A percentile compares a stretch with the other conserved stretches of the same genome.
Evolutionary conservation across 2,329 filamentous ascomycete genomes (phyloP).

Genomic region (Venturia aucupariae): DNA sequence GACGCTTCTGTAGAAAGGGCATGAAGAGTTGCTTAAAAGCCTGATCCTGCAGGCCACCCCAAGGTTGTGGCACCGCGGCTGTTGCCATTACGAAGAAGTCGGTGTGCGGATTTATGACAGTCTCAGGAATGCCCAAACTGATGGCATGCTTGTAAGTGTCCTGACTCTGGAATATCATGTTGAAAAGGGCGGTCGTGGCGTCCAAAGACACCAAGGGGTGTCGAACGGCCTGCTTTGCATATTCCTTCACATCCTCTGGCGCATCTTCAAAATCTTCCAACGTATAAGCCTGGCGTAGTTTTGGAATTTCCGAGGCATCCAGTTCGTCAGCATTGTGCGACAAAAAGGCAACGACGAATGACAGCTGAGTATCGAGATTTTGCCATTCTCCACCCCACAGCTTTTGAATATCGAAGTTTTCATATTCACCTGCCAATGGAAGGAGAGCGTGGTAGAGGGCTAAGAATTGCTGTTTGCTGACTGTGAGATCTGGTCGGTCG

Average conservation of each 20-base stretch:
- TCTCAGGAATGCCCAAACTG: conserved; percentile 48
- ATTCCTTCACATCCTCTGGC: conserved; percentile 49
- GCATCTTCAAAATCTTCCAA: conserved; percentile 52
- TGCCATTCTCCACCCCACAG: conserved; percentile 89
- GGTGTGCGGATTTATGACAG: conserved; percentile 60
- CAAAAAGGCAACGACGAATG: conserved; percentile 84
- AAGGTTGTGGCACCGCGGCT: conserved; percentile 67
- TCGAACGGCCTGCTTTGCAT: conserved; percentile 60
- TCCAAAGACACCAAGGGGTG: conserved; percentile 85
- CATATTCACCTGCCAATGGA: conserved; percentile 54
- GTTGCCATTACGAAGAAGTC: conserved; percentile 72
- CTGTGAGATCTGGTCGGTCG: conserved; percentile 65
- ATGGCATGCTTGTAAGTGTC: conserved; percentile 48
- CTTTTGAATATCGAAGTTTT: conserved; percentile 70
- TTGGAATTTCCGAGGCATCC: conserved; percentile 76
- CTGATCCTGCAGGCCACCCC: conserved; percentile 65
- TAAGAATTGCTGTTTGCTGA: conserved; percentile 73
- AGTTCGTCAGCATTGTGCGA: conserved; percentile 65
- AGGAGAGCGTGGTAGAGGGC: conserved; percentile 71
- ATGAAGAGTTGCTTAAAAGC: conserved; percentile 71
- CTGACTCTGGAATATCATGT: conserved; percentile 50
- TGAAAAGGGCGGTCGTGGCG: conserved; percentile 61
- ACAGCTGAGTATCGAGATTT: conserved; percentile 77
- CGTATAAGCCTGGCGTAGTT: conserved; percentile 68
- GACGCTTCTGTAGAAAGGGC: conserved; percentile 70